Percentiles rank a stretch among this genome's conserved stretches.
phyloP scores from a whole-genome alignment of 768 basidiomycete genomes.

The Holtermanniella nyarrowii region DNA sequence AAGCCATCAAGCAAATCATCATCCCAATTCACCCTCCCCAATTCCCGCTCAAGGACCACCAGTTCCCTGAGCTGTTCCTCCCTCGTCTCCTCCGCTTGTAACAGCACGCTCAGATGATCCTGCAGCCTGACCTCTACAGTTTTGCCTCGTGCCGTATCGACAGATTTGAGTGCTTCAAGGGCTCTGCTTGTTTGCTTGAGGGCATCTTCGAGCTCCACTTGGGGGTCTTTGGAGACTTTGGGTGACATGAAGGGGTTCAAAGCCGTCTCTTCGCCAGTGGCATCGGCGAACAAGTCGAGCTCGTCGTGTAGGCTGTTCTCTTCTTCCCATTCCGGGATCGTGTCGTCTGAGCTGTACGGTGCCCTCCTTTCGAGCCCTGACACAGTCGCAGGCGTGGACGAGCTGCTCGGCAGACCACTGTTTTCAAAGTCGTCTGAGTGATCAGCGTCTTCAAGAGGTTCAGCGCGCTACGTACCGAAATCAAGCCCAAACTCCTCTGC shows the following conservation, averaged over 20 bases:
- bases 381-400: not conserved
- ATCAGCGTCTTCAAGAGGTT: not conserved
- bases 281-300: not conserved
- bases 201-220: not conserved
- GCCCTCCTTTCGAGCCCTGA: not conserved
- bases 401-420: too few species aligned
- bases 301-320: not conserved
- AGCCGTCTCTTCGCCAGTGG: too few species aligned
- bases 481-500: not conserved
- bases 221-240: not conserved
- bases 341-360: not conserved
- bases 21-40: not conserved
- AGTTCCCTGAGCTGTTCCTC: slow-evolving; percentile 12
- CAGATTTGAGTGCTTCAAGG: not conserved
- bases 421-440: not conserved
- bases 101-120: slow-evolving; percentile 8
- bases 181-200: not conserved
- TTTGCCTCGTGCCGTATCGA: not conserved
- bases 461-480: not conserved
- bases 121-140: not conserved
- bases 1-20: not conserved
- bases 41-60: not conserved
- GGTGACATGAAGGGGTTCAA: not conserved
- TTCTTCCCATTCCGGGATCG: not conserved
- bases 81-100: slow-evolving; percentile 4